Evolutionary conservation across 352 stramenopile genomes (phyloP).

Genomic region (Pythium sukuiense): DNA sequence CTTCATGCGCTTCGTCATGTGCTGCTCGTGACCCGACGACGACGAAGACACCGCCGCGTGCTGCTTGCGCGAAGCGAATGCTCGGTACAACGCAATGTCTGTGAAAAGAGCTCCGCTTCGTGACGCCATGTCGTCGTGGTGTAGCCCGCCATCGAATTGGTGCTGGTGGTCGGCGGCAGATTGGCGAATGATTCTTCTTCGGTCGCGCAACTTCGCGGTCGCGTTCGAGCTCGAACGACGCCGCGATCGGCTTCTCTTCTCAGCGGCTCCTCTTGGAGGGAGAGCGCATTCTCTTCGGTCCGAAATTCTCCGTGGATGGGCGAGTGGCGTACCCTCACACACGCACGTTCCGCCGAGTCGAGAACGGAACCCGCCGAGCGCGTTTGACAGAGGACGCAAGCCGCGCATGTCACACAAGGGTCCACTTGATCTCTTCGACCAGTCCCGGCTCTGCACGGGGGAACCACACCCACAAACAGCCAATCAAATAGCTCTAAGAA

Average conservation of each 20-base stretch:
- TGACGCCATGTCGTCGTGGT: not conserved
- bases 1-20: not conserved
- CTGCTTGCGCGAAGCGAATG: not conserved
- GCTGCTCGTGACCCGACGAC: not conserved
- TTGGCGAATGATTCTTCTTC: not conserved
- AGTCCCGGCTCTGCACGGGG: not conserved
- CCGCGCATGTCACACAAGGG: not conserved
- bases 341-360: no score
- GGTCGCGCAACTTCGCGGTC: not conserved
- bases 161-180: not conserved
- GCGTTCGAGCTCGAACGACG: no score
- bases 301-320: no score
- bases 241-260: no score
- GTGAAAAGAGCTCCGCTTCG: not conserved
- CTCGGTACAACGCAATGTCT: not conserved
- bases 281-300: no score
- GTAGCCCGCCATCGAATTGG: not conserved
- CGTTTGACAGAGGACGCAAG: no score
- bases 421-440: not conserved
- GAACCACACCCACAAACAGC: not conserved
- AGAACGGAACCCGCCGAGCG: not conserved
- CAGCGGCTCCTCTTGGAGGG: no score
- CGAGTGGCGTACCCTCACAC: no score
- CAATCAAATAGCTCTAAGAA: not conserved
- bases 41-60: not conserved